Evolutionary conservation across 179 eudicot genomes (phyloP), one percentile per base, ranked within the genome.

Genomic region (Vitellaria paradoxa): DNA sequence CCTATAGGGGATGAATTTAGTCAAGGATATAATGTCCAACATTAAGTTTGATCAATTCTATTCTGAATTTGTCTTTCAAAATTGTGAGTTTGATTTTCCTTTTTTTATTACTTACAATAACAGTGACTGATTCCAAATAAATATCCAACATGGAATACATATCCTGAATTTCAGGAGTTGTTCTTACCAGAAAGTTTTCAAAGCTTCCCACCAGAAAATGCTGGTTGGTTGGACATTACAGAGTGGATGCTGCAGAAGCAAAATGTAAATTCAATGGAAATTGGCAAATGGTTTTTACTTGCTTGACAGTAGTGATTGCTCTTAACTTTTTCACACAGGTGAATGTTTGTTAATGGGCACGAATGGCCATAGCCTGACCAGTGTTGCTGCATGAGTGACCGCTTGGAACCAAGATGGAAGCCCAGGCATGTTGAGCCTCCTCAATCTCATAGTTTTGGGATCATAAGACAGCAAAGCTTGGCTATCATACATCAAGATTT

Each of bases 281-380:
- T 42, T 93, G 99, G 99, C 70, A 84, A 20, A 95, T 92, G 55
- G 88, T 87, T 75, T 80, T 95, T 76, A 81, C 81, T n/a, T n/a
- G 72, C 79, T 93, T 18, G 96, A 93, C 66, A 68, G 76, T 24
- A 91, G 91, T 40, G 99, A 95, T 55, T 95, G 99, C n/a, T n/a
- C n/a, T n/a, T n/a, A n/a, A n/a, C n/a, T n/a, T n/a, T n/a, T n/a
- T n/a, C n/a, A n/a, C n/a, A n/a, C n/a, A n/a, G n/a, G n/a, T n/a
- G n/a, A n/a, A n/a, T n/a, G n/a, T n/a, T n/a, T n/a, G n/a, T n/a
- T n/a, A n/a, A n/a, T 30, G 37, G 37, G 37, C 2, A 30, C 37
- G 1, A 30, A 30, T 30, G 37, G 2, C 37, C 37, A 0, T 30
- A 30, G 37, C 37, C 37, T 12, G 55, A 42, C 67, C 20, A 73